phyloP scores from a whole-genome alignment of 106 monocot species.

The Agapanthus africanus region DNA sequence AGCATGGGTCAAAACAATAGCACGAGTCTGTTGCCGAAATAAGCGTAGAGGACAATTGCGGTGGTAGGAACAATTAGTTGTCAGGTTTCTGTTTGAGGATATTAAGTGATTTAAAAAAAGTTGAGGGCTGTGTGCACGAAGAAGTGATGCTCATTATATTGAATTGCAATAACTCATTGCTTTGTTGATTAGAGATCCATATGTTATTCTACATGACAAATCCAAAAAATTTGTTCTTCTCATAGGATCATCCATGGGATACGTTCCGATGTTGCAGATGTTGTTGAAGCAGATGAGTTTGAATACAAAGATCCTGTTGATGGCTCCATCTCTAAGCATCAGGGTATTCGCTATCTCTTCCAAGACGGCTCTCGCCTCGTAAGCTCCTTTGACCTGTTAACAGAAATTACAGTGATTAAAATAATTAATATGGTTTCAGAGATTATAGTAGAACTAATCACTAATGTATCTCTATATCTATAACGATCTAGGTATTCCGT shows the following conservation, averaged over 20 bases:
- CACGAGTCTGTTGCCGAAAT: no score
- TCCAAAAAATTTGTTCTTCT: slow-evolving; percentile 22
- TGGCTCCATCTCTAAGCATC: slow-evolving; percentile 88
- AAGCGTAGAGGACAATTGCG: no score
- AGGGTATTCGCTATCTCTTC: slow-evolving; percentile 91
- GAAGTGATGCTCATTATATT: no score
- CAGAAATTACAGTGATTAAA: not conserved
- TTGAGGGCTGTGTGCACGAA: no score
- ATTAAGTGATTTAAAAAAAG: no score
- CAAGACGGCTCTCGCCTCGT: slow-evolving; percentile 86
- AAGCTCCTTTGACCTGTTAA: not conserved
- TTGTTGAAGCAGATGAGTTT: slow-evolving; percentile 79
- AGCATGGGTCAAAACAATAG: no score
- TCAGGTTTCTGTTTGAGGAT: no score
- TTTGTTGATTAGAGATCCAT: no score
- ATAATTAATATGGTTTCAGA: not conserved
- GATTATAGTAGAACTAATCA: not conserved
- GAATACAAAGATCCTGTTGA: slow-evolving; percentile 99
- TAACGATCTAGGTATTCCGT: slow-evolving; percentile 64
- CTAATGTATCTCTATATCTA: not conserved
- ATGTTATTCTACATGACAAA: no score
- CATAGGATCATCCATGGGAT: slow-evolving; percentile 71
- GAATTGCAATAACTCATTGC: no score
- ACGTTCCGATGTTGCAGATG: slow-evolving; percentile 62
- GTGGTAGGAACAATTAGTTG: no score